These are phyloP conservation scores for Larix sibirica DNA, from an alignment of 83 land plant genomes.

Conservation along the genomic window DNA sequence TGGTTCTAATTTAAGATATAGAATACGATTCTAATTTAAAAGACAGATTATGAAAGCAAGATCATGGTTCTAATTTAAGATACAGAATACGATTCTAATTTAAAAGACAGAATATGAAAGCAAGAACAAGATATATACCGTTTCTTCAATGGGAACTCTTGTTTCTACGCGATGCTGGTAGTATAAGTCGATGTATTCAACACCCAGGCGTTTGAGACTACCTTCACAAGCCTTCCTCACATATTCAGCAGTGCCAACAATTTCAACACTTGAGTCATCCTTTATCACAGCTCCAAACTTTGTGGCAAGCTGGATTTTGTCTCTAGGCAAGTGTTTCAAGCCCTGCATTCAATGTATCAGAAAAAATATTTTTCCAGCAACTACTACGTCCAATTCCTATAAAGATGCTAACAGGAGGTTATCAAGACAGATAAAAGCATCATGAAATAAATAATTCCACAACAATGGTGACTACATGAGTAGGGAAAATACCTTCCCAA, in stretches of 20 bases:
- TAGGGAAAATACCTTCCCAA: slow-evolving; percentile 34
- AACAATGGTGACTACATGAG: background rate
- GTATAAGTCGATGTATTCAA: slow-evolving; percentile 64
- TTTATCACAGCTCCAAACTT: slow-evolving; percentile 28
- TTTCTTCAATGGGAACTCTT: slow-evolving; percentile 60
- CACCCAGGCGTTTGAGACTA: slow-evolving; percentile 55
- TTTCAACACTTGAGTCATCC: background rate
- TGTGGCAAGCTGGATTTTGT: slow-evolving; percentile 39
- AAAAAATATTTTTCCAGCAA: too few species aligned
- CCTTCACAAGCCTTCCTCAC: slow-evolving; percentile 50
- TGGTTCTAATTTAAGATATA: too few species aligned
- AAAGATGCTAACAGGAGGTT: too few species aligned
- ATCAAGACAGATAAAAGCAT: too few species aligned
- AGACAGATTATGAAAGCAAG: too few species aligned
- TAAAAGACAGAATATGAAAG: too few species aligned
- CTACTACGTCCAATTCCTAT: too few species aligned
- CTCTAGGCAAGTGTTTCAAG: slow-evolving; percentile 31
- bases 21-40: too few species aligned
- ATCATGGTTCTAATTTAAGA: too few species aligned
- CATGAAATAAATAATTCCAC: too few species aligned
- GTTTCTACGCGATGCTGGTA: slow-evolving; percentile 57
- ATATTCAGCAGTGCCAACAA: slow-evolving; percentile 50
- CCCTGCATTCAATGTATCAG: slow-evolving; percentile 16
- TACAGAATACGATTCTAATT: too few species aligned
- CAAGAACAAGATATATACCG: too few species aligned